Percentiles rank a stretch among this genome's conserved stretches.
Conservation (phyloP, 352 stramenopile species). For the Aphanomyces euteiches region DNA sequence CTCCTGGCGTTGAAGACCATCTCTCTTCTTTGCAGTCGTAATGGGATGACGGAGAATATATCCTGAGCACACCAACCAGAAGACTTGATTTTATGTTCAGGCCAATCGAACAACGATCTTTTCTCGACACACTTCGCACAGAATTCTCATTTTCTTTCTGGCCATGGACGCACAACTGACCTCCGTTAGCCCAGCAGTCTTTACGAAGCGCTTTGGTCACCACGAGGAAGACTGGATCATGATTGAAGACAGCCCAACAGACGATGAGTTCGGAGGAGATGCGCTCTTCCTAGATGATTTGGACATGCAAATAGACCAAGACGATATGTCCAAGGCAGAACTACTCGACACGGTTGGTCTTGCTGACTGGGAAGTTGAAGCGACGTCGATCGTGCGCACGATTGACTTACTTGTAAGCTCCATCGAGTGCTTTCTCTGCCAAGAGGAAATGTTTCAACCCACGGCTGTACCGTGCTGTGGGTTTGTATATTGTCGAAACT, state of each 20-base stretch:
- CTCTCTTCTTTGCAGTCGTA: too few species aligned
- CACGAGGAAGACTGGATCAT: slow-evolving; percentile 8
- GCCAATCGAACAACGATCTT: background rate
- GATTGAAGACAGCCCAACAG: background rate
- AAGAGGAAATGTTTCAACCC: background rate
- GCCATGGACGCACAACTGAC: background rate
- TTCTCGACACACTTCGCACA: slow-evolving; percentile 7
- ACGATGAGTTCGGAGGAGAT: background rate
- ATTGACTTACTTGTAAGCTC: background rate
- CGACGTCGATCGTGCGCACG: background rate
- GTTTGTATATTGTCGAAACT: slow-evolving; percentile 4
- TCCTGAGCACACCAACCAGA: background rate
- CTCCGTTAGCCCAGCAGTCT: too few species aligned
- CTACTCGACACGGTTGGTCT: background rate
- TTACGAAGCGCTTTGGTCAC: too few species aligned
- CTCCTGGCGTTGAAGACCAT: too few species aligned
- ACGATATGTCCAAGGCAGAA: background rate
- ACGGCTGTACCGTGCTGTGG: slow-evolving; percentile 1
- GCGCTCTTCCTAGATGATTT: background rate
- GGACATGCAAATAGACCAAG: background rate
- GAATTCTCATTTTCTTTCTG: background rate
- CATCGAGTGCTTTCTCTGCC: slow-evolving; percentile 9
- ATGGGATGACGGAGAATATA: too few species aligned
- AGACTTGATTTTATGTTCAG: background rate
- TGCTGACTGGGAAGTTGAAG: background rate